Base-by-base conservation (phyloP, 805 yeast species). In the Zygosaccharomyces rouxii region DNA sequence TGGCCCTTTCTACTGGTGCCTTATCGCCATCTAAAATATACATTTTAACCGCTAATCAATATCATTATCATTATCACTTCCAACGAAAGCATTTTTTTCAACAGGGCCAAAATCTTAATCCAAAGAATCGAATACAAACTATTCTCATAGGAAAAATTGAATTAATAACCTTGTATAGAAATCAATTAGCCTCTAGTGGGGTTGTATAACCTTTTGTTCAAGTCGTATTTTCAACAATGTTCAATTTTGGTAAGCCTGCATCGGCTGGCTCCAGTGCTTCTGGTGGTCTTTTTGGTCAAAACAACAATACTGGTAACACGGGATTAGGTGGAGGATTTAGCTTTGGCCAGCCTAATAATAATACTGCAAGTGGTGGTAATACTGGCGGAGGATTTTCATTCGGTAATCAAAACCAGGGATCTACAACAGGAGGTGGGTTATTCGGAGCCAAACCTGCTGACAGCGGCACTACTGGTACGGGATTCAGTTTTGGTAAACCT, bases 261-360 rank as follows among this genome's bases (percentile, higher is more conserved):
- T 43, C 56, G 16, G 47, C 55, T 16, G 50, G 55, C 3, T 50
- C 54, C 9, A 54, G 63, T 18, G 42, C 35, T 33, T 46, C 55
- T 6, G 44, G 69, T 28, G 73, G 74, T 4, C 54, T 71, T 30
- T 62, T 62, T 45, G 67, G 67, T n/a, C 57, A 56, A 39, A 54
- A 50, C 43, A 47, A 53, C 38, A 46, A 43, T 61, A 53, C 57
- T 25, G 54, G 51, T 16, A 47, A 52, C 47, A 45, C 50, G 22
- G 54, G 54, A 6, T 55, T 57, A 26, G 62, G 63, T 16, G 44
- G 56, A 30, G 64, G 51, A 22, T 51, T 47, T 21, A 42, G 38
- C 28, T 41, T 48, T 30, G 55, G 54, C 10, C 54, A 51, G 29
- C 29, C 22, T 29, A 47, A 26, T 35, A 40, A 29, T 11, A 44